Evolutionary conservation across 108 stramenopile species (phyloP).

Genomic region (Heterococcus sp.): DNA sequence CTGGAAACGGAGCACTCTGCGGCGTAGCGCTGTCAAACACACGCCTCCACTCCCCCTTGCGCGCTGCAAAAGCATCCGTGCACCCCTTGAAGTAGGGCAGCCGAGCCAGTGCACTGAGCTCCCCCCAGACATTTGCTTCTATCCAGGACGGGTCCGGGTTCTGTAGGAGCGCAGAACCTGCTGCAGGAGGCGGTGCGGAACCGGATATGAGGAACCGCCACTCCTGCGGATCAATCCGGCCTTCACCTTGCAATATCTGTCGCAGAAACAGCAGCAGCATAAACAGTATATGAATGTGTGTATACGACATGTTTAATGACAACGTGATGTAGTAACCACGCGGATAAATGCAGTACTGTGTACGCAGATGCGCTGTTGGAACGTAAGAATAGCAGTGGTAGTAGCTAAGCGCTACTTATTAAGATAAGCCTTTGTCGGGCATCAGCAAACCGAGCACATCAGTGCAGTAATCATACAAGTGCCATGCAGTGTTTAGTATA

Average conservation of each 20-base stretch:
- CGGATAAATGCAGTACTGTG: no score
- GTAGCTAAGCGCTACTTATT: no score
- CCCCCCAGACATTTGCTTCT: conserved; percentile 55
- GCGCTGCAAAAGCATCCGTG: conserved; percentile 9
- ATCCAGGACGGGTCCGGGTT: conserved; percentile 57
- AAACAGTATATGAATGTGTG: no score
- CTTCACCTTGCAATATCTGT: conserved; percentile 49
- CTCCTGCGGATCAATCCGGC: conserved; percentile 49
- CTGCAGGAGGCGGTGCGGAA: conserved; percentile 6
- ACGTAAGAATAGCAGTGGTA: no score
- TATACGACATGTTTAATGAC: no score
- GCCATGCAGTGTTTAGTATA: neutral
- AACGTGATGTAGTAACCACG: no score
- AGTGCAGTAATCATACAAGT: no score
- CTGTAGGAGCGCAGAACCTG: conserved; percentile 4
- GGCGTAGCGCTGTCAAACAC: conserved; percentile 58
- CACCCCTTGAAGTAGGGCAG: conserved; percentile 51
- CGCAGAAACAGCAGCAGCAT: no score
- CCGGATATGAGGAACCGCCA: conserved; percentile 66
- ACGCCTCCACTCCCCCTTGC: conserved; percentile 10
- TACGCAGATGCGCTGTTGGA: no score
- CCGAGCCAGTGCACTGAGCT: conserved; percentile 32
- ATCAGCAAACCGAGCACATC: no score
- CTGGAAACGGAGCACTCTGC: conserved; percentile 51
- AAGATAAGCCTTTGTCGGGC: no score